Conservation (phyloP, 1,139 yeast species). For the Spencermartinsiella ligniputridi region DNA sequence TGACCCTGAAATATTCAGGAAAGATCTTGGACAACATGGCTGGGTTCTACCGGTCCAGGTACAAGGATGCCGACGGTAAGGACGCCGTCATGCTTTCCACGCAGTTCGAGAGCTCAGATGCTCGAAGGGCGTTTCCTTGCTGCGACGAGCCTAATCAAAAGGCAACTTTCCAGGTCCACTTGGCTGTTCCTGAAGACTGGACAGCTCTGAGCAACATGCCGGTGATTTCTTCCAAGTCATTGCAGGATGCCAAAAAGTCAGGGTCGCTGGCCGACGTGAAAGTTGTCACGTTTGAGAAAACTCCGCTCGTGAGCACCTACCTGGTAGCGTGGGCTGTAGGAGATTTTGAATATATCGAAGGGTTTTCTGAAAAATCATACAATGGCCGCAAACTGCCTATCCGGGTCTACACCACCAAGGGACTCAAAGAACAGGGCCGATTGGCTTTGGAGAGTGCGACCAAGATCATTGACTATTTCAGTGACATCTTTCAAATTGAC, state of each 20-base stretch:
- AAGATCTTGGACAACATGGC: conserved; percentile 66
- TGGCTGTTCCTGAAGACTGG: conserved; percentile 54
- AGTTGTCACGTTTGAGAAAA: conserved; percentile 45
- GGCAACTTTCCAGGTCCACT: conserved; percentile 67
- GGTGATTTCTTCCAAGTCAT: conserved; percentile 46
- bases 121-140: conserved; percentile 88
- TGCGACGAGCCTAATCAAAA: conserved; percentile 83
- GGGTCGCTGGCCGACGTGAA: conserved; percentile 28
- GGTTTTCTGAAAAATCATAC: conserved; percentile 35
- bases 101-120: conserved; percentile 87
- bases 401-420: conserved; percentile 67
- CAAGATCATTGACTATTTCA: conserved; percentile 62
- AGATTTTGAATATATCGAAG: conserved; percentile 66
- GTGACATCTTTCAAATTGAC: conserved; percentile 57
- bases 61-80: conserved; percentile 51
- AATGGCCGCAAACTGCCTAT: conserved; percentile 58
- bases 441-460: conserved; percentile 65
- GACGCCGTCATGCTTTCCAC: conserved; percentile 70
- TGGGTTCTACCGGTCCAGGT: conserved; percentile 77
- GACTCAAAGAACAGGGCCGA: conserved; percentile 57
- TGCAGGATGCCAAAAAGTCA: conserved; percentile 44
- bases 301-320: conserved; percentile 74
- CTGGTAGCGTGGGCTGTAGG: conserved; percentile 75
- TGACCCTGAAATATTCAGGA: conserved; percentile 44
- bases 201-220: conserved; percentile 75